Conservation (phyloP, 1,284 basidiomycete genomes). For the Ceratobasidium sp. region DNA sequence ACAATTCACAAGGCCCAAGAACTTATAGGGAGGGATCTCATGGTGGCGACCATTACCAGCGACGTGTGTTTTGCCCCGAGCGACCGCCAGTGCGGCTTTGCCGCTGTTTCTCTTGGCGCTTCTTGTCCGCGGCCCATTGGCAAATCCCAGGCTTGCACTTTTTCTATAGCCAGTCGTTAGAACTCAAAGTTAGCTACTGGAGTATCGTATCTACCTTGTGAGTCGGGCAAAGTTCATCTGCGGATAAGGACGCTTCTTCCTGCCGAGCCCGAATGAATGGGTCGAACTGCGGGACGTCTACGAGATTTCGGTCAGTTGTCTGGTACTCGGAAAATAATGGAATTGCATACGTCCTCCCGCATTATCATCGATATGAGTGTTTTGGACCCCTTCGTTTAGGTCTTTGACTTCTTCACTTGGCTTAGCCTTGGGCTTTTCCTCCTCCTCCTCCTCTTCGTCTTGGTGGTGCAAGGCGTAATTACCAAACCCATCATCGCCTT, state of each 20-base stretch:
- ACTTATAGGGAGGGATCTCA: neutral
- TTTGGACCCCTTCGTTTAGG: neutral
- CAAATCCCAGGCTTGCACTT: constrained; percentile 35
- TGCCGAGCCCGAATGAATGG: neutral
- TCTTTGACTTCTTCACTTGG: neutral
- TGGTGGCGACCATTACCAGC: neutral
- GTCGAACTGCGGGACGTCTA: neutral
- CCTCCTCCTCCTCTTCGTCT: neutral
- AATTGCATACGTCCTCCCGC: neutral
- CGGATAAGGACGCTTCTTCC: neutral
- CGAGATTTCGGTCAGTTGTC: neutral
- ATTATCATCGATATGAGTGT: neutral
- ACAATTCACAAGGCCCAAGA: neutral
- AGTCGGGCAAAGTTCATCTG: constrained; percentile 7
- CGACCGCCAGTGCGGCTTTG: neutral
- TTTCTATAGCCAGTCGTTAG: constrained; percentile 4
- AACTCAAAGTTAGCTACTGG: neutral
- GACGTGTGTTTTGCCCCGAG: constrained; percentile 15
- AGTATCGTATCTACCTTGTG: constrained; percentile 11
- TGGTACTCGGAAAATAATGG: neutral
- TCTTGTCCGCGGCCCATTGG: constrained; percentile 22
- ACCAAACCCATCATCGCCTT: constrained; percentile 16
- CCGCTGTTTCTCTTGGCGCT: neutral
- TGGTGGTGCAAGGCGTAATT: neutral
- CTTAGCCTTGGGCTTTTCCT: neutral